Evolutionary conservation across 805 yeast genomes (phyloP).

Genomic region (Lachancea fermentati): DNA sequence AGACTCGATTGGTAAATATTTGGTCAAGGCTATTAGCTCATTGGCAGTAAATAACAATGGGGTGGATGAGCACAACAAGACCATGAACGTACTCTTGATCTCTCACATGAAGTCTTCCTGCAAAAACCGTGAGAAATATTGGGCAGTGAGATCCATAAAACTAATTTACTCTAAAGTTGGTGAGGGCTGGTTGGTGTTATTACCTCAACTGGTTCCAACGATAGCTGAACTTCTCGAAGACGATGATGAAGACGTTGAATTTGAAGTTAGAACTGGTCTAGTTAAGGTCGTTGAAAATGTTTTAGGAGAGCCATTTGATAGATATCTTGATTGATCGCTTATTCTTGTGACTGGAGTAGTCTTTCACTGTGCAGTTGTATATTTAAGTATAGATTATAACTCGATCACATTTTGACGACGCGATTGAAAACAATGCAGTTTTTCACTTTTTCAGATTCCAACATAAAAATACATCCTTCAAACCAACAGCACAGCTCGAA

Average conservation of each 20-base stretch:
- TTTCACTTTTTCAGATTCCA: not conserved
- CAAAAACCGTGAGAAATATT: slow-evolving; percentile 53
- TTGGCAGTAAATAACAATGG: slow-evolving; percentile 67
- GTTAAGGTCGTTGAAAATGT: slow-evolving; percentile 89
- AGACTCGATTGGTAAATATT: slow-evolving; percentile 66
- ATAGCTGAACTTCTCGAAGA: slow-evolving; percentile 95
- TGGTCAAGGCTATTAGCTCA: slow-evolving; percentile 74
- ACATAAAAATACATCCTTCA: not conserved
- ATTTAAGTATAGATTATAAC: not conserved
- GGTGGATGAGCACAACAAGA: slow-evolving; percentile 67
- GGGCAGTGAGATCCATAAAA: slow-evolving; percentile 78
- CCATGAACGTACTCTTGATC: slow-evolving; percentile 57
- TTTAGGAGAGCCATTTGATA: slow-evolving; percentile 90
- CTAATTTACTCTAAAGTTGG: slow-evolving; percentile 85
- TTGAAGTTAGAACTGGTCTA: slow-evolving; percentile 83
- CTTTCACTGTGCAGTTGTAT: not conserved
- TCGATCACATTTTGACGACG: not conserved
- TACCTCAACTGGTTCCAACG: slow-evolving; percentile 92
- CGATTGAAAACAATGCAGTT: not conserved
- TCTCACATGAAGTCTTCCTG: slow-evolving; percentile 63
- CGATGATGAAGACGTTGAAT: slow-evolving; percentile 88
- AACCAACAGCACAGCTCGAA: too few species aligned
- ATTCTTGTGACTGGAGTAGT: not conserved
- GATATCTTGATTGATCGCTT: slow-evolving; percentile 57
- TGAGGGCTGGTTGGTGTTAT: slow-evolving; percentile 84